Evolutionary conservation across 495 filamentous ascomycete species (phyloP), one percentile per base, ranked within the genome.

Genomic region (Penicillium parvum): DNA sequence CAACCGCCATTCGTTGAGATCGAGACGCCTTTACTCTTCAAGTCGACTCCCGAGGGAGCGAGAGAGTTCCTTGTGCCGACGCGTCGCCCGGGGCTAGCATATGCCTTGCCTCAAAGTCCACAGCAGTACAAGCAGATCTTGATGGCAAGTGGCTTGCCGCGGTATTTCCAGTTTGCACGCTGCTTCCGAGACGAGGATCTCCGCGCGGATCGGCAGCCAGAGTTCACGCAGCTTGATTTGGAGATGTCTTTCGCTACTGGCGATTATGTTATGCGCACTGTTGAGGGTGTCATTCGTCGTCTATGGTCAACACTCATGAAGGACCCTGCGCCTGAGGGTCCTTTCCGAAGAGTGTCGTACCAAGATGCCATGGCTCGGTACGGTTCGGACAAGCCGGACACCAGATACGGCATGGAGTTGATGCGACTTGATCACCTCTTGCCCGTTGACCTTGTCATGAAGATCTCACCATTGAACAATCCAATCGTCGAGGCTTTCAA

Each of bases 121-220:
- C 92, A 98, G 65, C 92, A 98, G 61, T 97, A 96, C 63, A 98
- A 98, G 64, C 92, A 98, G 66, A 91, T 97, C 29, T 75, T 98
- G 14, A 96, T 98, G 90, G 85, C 90, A 7, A 85, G 84, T 55
- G 90, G 91, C 0, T 75, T 97, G 12, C 61, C 70, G 4, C 75
- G 73, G 6, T 98, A 98, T 61, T 95, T 79, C 57, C 92, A 98
- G 63, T 86, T 97, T 63, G 92, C 94, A 2, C 82, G 79, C 46
- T 98, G 92, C 55, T 98, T 97, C 66, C 84, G 92, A 6, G 92
- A 98, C 58, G 92, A 98, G 61, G 92, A 96, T 69, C 68, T 91
- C 30, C 73, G 92, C 16, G 90, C 94, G 0, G 94, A 97, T 61
- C 74, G 92, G 45, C 92, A 98, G 59, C 92, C 92, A 3, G 92